Conservation (phyloP, 177 flowering plant genomes). For the Telopea speciosissima region DNA sequence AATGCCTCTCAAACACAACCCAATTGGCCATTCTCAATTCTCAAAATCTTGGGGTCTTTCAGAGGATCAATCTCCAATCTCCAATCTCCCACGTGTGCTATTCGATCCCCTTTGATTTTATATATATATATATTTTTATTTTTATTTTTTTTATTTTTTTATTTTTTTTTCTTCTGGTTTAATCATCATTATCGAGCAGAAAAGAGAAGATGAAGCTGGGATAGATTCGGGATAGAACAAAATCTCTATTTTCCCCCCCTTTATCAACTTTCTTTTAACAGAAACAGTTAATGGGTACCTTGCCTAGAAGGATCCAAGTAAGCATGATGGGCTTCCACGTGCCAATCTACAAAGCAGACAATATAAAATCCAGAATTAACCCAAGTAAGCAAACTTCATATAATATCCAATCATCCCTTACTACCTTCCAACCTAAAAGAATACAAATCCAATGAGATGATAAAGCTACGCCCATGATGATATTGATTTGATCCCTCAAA, state of each 20-base stretch:
- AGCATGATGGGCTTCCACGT: slow-evolving; percentile 1
- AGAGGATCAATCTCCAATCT: no score
- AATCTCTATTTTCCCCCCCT: no score
- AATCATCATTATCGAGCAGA: background rate
- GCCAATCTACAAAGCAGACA: background rate
- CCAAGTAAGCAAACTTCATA: background rate
- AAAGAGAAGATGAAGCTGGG: background rate
- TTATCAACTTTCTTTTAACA: background rate
- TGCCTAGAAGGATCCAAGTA: background rate
- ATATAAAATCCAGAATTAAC: background rate
- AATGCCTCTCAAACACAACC: background rate
- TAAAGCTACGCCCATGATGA: background rate
- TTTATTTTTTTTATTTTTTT: no score
- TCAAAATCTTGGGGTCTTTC: background rate
- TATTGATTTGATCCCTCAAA: no score
- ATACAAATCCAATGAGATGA: background rate
- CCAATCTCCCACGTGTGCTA: background rate
- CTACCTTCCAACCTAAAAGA: background rate
- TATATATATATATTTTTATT: no score
- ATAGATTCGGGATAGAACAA: background rate
- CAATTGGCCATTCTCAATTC: background rate
- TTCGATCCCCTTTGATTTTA: no score
- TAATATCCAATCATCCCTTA: background rate
- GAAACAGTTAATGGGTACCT: background rate
- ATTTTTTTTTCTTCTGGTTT: no score